These are phyloP conservation scores for Trichosporon coremiiforme DNA, from an alignment of 1,284 basidiomycete species.

Conservation along the genomic window DNA sequence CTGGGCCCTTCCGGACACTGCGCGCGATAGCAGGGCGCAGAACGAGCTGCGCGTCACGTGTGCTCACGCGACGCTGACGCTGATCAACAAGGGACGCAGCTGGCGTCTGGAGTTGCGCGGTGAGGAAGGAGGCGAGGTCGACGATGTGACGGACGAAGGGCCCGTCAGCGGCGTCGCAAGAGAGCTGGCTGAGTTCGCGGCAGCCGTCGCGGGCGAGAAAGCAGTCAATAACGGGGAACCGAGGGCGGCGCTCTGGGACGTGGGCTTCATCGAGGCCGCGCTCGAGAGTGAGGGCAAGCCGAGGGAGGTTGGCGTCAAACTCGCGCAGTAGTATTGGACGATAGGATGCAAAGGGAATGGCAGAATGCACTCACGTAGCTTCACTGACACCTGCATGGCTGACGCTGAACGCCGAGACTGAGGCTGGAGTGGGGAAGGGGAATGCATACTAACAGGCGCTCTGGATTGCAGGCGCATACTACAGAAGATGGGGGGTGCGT, in stretches of 20 bases:
- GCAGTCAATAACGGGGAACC: slow-evolving; percentile 44
- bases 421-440: no score
- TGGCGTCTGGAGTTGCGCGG: slow-evolving; percentile 64
- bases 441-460: no score
- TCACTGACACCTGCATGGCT: no score
- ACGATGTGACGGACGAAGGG: slow-evolving; percentile 58
- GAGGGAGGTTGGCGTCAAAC: slow-evolving; percentile 60
- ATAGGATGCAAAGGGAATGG: background rate
- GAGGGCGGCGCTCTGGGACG: slow-evolving; percentile 66
- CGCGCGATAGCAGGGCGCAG: slow-evolving; percentile 26
- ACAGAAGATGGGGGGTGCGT: no score
- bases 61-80: slow-evolving; percentile 57
- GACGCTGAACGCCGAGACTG: no score
- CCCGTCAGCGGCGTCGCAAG: slow-evolving; percentile 64
- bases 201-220: slow-evolving; percentile 59
- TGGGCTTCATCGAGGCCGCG: slow-evolving; percentile 75
- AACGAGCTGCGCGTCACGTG: slow-evolving; percentile 43
- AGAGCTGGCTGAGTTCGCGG: slow-evolving; percentile 67
- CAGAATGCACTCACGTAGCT: background rate
- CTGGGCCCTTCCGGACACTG: slow-evolving; percentile 45
- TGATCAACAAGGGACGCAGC: slow-evolving; percentile 52
- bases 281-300: slow-evolving; percentile 68
- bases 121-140: slow-evolving; percentile 55
- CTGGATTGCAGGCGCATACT: no score
- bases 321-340: no score